Conservation (phyloP, 331 rosid genomes). For the Pyrus hybrid region DNA sequence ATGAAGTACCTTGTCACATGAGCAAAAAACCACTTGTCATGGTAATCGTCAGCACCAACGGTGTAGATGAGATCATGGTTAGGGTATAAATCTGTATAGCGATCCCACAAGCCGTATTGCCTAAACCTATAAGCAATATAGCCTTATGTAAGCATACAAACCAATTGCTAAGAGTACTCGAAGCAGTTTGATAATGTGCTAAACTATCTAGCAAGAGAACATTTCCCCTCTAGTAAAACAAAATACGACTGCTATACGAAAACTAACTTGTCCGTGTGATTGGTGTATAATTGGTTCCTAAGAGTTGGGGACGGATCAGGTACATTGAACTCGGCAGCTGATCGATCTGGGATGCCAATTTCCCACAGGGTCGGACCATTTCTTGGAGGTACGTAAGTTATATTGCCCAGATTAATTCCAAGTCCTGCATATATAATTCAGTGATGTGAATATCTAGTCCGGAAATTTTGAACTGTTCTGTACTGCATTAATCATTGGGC, state of each 20-base stretch:
- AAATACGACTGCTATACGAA: neutral
- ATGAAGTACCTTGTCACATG: conserved; percentile 47
- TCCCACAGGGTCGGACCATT: conserved; percentile 81
- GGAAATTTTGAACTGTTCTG: no score
- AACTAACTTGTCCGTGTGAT: conserved; percentile 25
- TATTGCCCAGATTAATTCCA: conserved; percentile 15
- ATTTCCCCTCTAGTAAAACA: neutral
- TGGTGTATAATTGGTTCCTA: conserved; percentile 26
- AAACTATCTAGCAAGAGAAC: neutral
- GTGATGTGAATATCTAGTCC: neutral
- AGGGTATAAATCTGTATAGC: conserved; percentile 47
- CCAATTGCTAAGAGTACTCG: neutral
- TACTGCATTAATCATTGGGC: no score
- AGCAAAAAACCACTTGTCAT: conserved; percentile 55
- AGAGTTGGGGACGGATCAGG: conserved; percentile 48
- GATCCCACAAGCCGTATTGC: conserved; percentile 71
- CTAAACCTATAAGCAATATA: conserved; percentile 33
- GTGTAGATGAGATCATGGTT: conserved; percentile 38
- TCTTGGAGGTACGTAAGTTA: conserved; percentile 64
- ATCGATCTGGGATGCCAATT: conserved; percentile 79
- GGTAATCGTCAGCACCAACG: conserved; percentile 20
- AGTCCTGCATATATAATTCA: conserved; percentile 24
- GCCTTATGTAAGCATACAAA: neutral
- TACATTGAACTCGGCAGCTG: conserved; percentile 50
- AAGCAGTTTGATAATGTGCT: neutral